phyloP scores from a whole-genome alignment of 108 stramenopile species.

The Fragilariopsis cylindrus region DNA sequence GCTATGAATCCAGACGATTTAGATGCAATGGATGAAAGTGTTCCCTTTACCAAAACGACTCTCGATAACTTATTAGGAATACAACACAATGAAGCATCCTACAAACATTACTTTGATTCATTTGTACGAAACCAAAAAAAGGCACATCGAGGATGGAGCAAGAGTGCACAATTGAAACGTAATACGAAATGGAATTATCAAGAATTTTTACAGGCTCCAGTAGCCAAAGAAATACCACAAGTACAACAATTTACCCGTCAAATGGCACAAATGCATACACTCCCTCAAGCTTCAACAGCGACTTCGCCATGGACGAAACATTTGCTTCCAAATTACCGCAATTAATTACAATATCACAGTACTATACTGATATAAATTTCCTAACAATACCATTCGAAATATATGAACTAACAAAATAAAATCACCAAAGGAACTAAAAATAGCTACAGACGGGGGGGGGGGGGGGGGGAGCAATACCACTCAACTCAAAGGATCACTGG shows the following conservation, averaged over 20 bases:
- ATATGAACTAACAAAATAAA: no score
- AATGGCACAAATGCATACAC: conserved; percentile 14
- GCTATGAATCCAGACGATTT: conserved; percentile 58
- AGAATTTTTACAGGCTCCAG: conserved; percentile 34
- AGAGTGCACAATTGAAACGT: conserved; percentile 30
- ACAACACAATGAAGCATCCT: conserved; percentile 33
- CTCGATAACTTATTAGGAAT: conserved; percentile 50
- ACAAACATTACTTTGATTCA: conserved; percentile 43
- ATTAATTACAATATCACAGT: no score
- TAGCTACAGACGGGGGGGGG: no score
- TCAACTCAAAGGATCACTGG: no score
- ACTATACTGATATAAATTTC: no score
- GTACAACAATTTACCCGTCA: conserved; percentile 35
- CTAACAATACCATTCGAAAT: no score
- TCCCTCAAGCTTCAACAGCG: no score
- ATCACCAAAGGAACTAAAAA: no score
- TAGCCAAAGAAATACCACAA: conserved; percentile 32
- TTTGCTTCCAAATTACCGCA: no score
- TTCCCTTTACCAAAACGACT: conserved; percentile 51
- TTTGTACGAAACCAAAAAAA: conserved; percentile 36
- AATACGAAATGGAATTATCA: conserved; percentile 26
- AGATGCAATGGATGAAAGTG: conserved; percentile 55
- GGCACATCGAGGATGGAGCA: conserved; percentile 22
- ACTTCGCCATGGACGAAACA: no score
- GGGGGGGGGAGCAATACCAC: no score